Conservation (phyloP, 139 green algal genomes). For the Desmodesmus armatus region DNA sequence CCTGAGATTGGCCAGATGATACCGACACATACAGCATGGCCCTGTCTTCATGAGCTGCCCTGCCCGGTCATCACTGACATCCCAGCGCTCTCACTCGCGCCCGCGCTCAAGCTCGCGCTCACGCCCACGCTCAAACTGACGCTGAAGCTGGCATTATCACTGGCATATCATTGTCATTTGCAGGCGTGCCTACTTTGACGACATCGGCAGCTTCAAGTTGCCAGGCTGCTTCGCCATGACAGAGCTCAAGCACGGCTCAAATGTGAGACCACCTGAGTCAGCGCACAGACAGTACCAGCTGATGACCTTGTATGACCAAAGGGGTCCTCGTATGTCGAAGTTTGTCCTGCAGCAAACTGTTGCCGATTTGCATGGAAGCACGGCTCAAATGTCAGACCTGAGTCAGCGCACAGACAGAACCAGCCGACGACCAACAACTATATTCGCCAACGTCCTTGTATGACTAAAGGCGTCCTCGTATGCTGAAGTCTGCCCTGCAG, state of each 20-base stretch:
- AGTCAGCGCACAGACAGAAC: too few relatives aligned
- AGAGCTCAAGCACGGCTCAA: slow-evolving; percentile 87
- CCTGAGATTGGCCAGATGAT: too few relatives aligned
- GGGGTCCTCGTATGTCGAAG: background rate
- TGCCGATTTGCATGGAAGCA: background rate
- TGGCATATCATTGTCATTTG: background rate
- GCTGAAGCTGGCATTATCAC: background rate
- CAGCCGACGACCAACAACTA: background rate
- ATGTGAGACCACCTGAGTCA: slow-evolving; percentile 75
- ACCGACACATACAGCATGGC: too few relatives aligned
- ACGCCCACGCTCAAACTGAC: too few relatives aligned
- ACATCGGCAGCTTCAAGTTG: slow-evolving; percentile 80
- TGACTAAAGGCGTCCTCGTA: background rate
- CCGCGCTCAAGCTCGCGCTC: too few relatives aligned
- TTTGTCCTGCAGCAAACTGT: background rate
- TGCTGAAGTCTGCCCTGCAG: background rate
- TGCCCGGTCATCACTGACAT: too few relatives aligned
- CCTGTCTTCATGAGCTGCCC: too few relatives aligned
- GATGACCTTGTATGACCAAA: background rate
- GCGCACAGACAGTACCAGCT: too few relatives aligned
- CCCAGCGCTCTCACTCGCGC: too few relatives aligned
- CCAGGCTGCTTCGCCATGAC: slow-evolving; percentile 93
- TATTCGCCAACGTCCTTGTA: too few relatives aligned
- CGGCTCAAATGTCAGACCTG: background rate
- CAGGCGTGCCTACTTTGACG: slow-evolving; percentile 82